Percentiles rank a stretch among this genome's conserved stretches.
Conservation (phyloP, 2,329 filamentous ascomycete species). For the Dactylonectria estremocensis region DNA sequence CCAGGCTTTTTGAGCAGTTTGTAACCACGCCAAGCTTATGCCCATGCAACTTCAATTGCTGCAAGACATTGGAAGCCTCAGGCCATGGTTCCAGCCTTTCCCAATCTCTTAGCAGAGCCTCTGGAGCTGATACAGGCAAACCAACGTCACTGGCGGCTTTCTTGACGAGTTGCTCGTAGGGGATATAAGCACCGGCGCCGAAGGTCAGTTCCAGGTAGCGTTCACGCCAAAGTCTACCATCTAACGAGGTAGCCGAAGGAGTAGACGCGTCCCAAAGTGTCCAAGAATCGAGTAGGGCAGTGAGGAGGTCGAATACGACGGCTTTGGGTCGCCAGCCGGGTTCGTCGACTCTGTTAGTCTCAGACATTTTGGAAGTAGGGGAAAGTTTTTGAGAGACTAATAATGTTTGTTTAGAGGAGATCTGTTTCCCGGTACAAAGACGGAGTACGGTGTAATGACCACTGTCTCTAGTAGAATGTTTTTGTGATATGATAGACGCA, state of each 20-base stretch:
- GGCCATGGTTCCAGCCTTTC: conserved; percentile 47
- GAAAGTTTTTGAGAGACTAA: too few species aligned
- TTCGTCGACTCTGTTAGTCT: too few species aligned
- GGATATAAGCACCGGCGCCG: conserved; percentile 50
- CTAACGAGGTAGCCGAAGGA: conserved; percentile 40
- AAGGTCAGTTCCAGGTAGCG: conserved; percentile 58
- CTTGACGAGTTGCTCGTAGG: conserved; percentile 52
- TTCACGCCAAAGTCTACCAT: conserved; percentile 54
- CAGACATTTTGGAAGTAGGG: too few species aligned
- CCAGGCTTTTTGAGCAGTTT: conserved; percentile 55
- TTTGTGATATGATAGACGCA: too few species aligned
- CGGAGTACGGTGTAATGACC: too few species aligned
- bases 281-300: conserved; percentile 58
- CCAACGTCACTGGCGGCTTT: conserved; percentile 51
- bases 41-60: conserved; percentile 42
- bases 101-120: conserved; percentile 49
- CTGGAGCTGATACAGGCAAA: conserved; percentile 48
- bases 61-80: conserved; percentile 38
- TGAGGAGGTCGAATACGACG: conserved; percentile 59
- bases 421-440: too few species aligned
- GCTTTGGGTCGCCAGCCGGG: conserved; percentile 51
- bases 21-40: conserved; percentile 56
- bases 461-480: too few species aligned
- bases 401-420: too few species aligned
- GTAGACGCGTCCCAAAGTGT: conserved; percentile 55